These are phyloP conservation scores for Alternaria sp. DNA, from an alignment of 2,329 filamentous ascomycete species.

Conservation along the genomic window DNA sequence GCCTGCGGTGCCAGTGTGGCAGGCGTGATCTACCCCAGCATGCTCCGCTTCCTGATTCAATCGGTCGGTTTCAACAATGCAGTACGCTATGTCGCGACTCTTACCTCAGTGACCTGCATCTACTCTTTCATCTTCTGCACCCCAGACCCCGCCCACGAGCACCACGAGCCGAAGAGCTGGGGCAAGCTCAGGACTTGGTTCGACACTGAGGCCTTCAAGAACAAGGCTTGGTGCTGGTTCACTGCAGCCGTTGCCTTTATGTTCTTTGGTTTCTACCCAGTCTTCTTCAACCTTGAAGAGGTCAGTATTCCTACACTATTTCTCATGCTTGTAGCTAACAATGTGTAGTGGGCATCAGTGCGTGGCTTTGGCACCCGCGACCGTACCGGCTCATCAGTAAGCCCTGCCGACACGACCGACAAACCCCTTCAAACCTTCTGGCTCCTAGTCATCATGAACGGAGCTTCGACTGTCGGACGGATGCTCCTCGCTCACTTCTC, in stretches of 20 bases:
- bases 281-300: slow-evolving; percentile 62
- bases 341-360: slow-evolving; percentile 52
- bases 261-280: slow-evolving; percentile 60
- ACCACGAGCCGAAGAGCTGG: slow-evolving; percentile 51
- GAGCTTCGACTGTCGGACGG: slow-evolving; percentile 55
- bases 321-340: slow-evolving; percentile 18
- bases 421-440: slow-evolving; percentile 55
- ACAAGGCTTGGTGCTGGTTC: slow-evolving; percentile 54
- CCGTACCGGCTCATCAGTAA: slow-evolving; percentile 16
- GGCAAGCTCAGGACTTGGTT: slow-evolving; percentile 49
- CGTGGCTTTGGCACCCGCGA: slow-evolving; percentile 51
- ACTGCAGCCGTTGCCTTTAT: slow-evolving; percentile 55
- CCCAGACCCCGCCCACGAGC: slow-evolving; percentile 52
- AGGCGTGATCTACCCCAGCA: slow-evolving; percentile 56
- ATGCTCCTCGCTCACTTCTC: slow-evolving; percentile 54
- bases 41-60: slow-evolving; percentile 54
- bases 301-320: slow-evolving; percentile 26
- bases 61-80: slow-evolving; percentile 55
- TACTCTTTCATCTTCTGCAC: slow-evolving; percentile 52
- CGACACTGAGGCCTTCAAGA: slow-evolving; percentile 53
- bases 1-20: slow-evolving; percentile 59
- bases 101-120: slow-evolving; percentile 51
- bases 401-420: slow-evolving; percentile 19
- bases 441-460: slow-evolving; percentile 60
- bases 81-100: slow-evolving; percentile 49